Base-by-base conservation (phyloP, 2,329 filamentous ascomycete species). In the Epichloe baconii region DNA sequence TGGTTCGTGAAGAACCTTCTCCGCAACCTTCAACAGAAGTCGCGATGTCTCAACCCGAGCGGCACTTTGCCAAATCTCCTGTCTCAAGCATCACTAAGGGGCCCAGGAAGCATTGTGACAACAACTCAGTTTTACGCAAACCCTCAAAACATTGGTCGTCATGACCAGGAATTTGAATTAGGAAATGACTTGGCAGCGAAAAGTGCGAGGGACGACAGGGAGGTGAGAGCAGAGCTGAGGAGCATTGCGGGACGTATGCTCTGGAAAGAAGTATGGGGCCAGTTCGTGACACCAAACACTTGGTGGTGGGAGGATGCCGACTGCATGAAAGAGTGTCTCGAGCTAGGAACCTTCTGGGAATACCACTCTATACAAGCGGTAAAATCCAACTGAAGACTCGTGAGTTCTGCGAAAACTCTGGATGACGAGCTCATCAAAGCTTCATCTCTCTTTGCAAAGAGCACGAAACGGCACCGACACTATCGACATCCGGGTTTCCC, bases 1-100 rank as follows among this genome's bases (percentile, higher is more conserved):
- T 86, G 83, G 83, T 67, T 86, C 2, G 78, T 83, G 43, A 71
- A 77, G 3, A 70, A 83, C 48, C 68, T 86, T 0, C 62, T 83
- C 2, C 62, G 76, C 6, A 82, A 81, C 52, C 64, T 86, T 0
- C 77, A 82, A 59, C 70, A 71, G 21, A 68, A 74, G 15, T 82
- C 78, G 51, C 73, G 78, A 8, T 84, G 80, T 57, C 74, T 73
- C 5, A 79, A 75, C 49, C 83, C 83, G 0, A 78, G 72, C 38
- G 71, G 71, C 10, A 64, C 79, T 2, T 75, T 86, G 42, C 77
- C 80, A 0, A 64, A 70, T 31, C 83, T 80, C 76, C 68, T 86
- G 15, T 69, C 68, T 0, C 74, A 79, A 26, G 78, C 75, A 1
- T 71, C 71, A 0, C 72, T 83, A 52, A 65, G 73, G 15, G 69